These are phyloP conservation scores for Tolypocladium pustulatum DNA, from an alignment of 2,329 filamentous ascomycete genomes.

Conservation along the genomic window DNA sequence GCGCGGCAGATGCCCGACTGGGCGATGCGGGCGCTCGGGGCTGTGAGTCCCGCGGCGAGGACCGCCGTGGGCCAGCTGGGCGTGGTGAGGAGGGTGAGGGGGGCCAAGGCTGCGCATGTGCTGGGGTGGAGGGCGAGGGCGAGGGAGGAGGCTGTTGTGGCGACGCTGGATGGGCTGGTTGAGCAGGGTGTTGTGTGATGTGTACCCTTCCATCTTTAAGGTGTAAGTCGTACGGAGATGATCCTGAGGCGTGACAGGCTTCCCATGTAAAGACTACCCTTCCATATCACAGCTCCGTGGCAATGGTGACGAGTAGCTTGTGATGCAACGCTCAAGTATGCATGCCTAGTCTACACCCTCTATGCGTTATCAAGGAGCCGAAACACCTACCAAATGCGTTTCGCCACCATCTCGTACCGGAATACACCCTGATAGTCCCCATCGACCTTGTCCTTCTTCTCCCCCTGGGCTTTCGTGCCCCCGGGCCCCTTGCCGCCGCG, in stretches of 20 bases:
- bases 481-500: slow-evolving; percentile 41
- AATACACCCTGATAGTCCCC: slow-evolving; percentile 52
- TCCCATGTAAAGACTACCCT: too few species aligned
- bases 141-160: not conserved
- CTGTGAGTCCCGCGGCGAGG: not conserved
- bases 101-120: not conserved
- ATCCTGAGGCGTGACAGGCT: not conserved
- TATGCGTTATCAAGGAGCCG: not conserved
- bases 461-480: slow-evolving; percentile 39
- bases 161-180: not conserved
- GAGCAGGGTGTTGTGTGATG: not conserved
- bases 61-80: not conserved
- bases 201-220: not conserved
- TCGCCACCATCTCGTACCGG: slow-evolving; percentile 92
- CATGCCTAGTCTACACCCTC: not conserved
- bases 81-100: not conserved
- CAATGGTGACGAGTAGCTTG: not conserved
- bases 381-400: slow-evolving; percentile 74
- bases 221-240: too few species aligned
- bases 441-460: slow-evolving; percentile 28
- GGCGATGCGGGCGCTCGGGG: not conserved
- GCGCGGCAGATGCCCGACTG: not conserved
- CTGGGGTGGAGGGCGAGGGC: not conserved
- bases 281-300: not conserved
- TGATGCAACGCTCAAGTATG: too few species aligned